Evolutionary conservation across 352 stramenopile genomes (phyloP).

Genomic region (Globisporangium megalacanthum): DNA sequence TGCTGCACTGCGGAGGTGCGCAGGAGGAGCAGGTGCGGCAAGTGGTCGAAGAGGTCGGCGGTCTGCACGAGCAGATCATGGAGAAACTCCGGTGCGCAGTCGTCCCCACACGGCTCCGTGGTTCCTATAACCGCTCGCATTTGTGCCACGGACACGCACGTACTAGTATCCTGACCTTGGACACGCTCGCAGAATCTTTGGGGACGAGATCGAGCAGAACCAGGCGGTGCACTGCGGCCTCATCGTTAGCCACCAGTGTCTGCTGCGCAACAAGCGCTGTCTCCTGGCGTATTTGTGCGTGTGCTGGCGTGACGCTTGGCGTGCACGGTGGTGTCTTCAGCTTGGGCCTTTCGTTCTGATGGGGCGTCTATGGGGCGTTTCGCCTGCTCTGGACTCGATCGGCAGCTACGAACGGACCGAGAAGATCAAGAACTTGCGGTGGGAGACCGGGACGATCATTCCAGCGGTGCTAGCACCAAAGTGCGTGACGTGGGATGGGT

Average conservation of each 20-base stretch:
- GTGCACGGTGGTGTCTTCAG: too few species aligned
- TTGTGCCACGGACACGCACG: too few species aligned
- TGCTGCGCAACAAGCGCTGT: slow-evolving; percentile 89
- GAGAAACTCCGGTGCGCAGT: slow-evolving; percentile 58
- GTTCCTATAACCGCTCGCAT: too few species aligned
- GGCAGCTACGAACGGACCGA: slow-evolving; percentile 61
- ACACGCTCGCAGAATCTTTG: slow-evolving; percentile 35
- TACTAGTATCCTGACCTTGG: neutral
- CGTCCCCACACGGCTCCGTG: neutral
- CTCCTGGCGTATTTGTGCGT: slow-evolving; percentile 83
- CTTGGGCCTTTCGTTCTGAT: neutral
- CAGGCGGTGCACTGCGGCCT: slow-evolving; percentile 64
- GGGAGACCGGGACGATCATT: slow-evolving; percentile 88
- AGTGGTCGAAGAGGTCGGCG: slow-evolving; percentile 66
- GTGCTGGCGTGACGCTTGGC: neutral
- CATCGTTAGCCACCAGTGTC: slow-evolving; percentile 86
- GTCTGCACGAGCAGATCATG: slow-evolving; percentile 64
- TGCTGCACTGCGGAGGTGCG: neutral
- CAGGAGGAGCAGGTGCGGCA: slow-evolving; percentile 82
- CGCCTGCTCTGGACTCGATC: too few species aligned
- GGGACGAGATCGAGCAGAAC: slow-evolving; percentile 57
- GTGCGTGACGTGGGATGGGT: slow-evolving; percentile 16
- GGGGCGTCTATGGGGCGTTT: neutral
- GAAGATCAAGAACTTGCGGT: slow-evolving; percentile 88
- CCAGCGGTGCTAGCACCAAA: slow-evolving; percentile 63